Percentiles rank a stretch among this genome's conserved stretches.
phyloP scores from a whole-genome alignment of 2,329 filamentous ascomycete species.

The Cytospora chrysosperma region DNA sequence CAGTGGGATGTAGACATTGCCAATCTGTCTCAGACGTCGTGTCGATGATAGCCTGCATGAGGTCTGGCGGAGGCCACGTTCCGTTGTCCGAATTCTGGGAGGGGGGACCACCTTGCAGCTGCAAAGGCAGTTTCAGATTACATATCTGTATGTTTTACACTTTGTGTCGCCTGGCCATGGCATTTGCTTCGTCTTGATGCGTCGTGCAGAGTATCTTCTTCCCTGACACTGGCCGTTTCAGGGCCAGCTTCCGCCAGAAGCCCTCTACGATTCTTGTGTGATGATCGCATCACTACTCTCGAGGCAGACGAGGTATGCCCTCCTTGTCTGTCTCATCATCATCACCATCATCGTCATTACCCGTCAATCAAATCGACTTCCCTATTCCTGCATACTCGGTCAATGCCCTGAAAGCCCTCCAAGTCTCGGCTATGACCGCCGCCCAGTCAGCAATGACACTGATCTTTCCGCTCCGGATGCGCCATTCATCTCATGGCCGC shows the following conservation, averaged over 20 bases:
- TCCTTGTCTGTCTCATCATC: conserved; percentile 27
- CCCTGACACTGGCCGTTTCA: too few species aligned
- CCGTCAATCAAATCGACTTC: conserved; percentile 30
- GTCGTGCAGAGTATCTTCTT: not conserved
- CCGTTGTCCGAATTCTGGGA: not conserved
- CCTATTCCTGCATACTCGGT: conserved; percentile 28
- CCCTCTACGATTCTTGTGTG: not conserved
- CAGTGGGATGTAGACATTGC: not conserved
- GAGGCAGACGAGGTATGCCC: conserved; percentile 26
- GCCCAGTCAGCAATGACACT: conserved; percentile 26
- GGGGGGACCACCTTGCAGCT: not conserved
- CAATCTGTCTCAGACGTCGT: not conserved
- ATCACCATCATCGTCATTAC: conserved; percentile 28
- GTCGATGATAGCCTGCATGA: not conserved
- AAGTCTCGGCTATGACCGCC: not conserved
- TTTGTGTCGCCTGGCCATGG: not conserved
- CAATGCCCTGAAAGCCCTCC: conserved; percentile 9
- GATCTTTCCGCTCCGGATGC: conserved; percentile 41
- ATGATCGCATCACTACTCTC: conserved; percentile 20
- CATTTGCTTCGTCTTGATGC: not conserved
- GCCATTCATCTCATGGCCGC: conserved; percentile 46
- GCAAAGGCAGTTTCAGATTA: not conserved
- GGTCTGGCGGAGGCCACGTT: conserved; percentile 3
- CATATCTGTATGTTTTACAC: not conserved
- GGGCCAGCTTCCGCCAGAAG: not conserved